These are phyloP conservation scores for Suhomyces coccinellae DNA, from an alignment of 1,139 yeast species.

Conservation along the genomic window DNA sequence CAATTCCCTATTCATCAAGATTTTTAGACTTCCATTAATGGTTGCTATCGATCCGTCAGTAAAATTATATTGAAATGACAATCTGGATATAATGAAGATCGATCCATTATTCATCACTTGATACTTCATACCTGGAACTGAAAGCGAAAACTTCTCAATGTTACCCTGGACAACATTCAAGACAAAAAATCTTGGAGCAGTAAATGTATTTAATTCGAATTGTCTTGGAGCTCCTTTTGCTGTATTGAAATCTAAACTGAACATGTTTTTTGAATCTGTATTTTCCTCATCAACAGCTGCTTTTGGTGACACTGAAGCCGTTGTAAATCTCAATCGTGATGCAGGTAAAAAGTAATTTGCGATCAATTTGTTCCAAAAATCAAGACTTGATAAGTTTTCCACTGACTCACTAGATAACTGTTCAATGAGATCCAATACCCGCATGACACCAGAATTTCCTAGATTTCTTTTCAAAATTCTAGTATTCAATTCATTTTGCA, in stretches of 20 bases:
- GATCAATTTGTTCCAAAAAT: constrained; percentile 43
- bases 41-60: constrained; percentile 71
- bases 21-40: constrained; percentile 57
- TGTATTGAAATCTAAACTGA: constrained; percentile 11
- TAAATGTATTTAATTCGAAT: constrained; percentile 62
- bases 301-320: constrained; percentile 16
- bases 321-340: constrained; percentile 28
- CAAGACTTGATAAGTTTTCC: constrained; percentile 31
- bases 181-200: constrained; percentile 67
- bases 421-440: constrained; percentile 41
- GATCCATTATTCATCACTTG: constrained; percentile 68
- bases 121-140: constrained; percentile 64
- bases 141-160: constrained; percentile 54
- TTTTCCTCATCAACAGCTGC: constrained; percentile 7
- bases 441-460: constrained; percentile 48
- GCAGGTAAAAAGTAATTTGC: constrained; percentile 37
- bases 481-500: constrained; percentile 38
- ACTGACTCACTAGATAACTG: constrained; percentile 36
- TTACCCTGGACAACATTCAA: constrained; percentile 53
- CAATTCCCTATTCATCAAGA: constrained; percentile 60
- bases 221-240: constrained; percentile 35
- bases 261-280: constrained; percentile 8
- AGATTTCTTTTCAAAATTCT: constrained; percentile 41
- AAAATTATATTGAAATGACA: constrained; percentile 56
- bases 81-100: constrained; percentile 59